These are phyloP conservation scores for Clonostachys rhizophaga DNA, from an alignment of 2,329 filamentous ascomycete genomes.

Conservation along the genomic window DNA sequence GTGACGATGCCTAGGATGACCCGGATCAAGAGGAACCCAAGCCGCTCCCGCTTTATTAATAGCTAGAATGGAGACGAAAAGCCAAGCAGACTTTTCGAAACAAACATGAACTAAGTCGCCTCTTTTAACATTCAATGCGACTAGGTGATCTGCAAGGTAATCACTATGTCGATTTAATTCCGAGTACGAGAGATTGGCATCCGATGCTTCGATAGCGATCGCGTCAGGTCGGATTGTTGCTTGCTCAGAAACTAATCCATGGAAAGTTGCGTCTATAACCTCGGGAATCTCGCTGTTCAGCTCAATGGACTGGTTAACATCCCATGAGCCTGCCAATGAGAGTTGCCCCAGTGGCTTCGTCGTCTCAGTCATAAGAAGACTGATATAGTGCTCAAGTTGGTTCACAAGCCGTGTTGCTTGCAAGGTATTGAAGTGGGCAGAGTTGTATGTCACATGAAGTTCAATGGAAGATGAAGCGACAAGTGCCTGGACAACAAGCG, in stretches of 20 bases:
- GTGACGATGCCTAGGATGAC: slow-evolving; percentile 2
- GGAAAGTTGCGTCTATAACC: background rate
- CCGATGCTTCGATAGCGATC: background rate
- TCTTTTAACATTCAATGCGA: background rate
- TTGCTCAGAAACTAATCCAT: background rate
- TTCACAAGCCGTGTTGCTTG: background rate
- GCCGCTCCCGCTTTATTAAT: slow-evolving; percentile 7
- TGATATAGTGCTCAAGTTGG: background rate
- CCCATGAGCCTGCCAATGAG: background rate
- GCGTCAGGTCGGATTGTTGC: background rate
- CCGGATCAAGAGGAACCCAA: slow-evolving; percentile 5
- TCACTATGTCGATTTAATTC: background rate
- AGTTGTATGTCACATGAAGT: slow-evolving; percentile 4
- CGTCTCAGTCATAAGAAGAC: background rate
- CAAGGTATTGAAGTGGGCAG: background rate
- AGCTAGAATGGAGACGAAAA: slow-evolving; percentile 4
- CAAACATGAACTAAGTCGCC: slow-evolving; percentile 3
- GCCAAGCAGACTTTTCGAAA: slow-evolving; percentile 8
- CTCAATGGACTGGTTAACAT: background rate
- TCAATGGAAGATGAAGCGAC: background rate
- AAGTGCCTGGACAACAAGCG: slow-evolving; percentile 2
- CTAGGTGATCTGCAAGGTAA: background rate
- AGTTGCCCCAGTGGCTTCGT: background rate
- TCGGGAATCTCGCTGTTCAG: background rate
- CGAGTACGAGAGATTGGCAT: background rate